Conservation (phyloP, 139 green algal genomes). For the Chlorella sorokiniana region DNA sequence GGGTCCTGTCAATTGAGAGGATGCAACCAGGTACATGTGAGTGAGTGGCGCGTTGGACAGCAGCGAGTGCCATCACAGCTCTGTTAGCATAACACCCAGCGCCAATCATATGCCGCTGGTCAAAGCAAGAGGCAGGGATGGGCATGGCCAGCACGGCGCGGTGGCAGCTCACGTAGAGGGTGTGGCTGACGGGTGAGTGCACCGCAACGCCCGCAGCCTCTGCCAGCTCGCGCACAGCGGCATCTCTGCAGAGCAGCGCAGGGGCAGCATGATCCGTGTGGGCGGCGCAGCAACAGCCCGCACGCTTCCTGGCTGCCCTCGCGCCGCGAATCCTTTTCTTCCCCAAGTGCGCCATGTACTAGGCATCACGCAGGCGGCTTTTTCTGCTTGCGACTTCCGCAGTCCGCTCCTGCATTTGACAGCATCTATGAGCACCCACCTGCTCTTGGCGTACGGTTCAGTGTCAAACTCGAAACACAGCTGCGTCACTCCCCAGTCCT, state of each 20-base stretch:
- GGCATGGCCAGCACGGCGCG: not conserved
- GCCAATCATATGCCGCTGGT: not conserved
- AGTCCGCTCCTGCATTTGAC: no score
- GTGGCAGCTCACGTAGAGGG: slow-evolving; percentile 87
- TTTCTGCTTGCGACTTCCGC: no score
- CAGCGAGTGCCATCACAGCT: no score
- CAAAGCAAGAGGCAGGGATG: not conserved
- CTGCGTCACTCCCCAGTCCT: slow-evolving; percentile 65
- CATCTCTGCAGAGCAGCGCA: slow-evolving; percentile 45
- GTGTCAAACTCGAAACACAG: slow-evolving; percentile 89
- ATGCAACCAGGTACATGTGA: not conserved
- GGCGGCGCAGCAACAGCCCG: not conserved
- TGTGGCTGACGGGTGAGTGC: slow-evolving; percentile 70
- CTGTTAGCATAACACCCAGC: no score
- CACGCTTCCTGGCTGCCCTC: not conserved
- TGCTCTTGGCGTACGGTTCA: slow-evolving; percentile 21
- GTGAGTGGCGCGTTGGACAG: not conserved
- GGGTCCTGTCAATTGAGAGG: slow-evolving; percentile 52
- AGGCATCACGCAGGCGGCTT: no score
- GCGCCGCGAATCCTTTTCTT: no score
- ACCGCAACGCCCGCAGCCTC: slow-evolving; percentile 65
- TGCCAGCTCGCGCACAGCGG: slow-evolving; percentile 45
- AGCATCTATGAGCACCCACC: no score
- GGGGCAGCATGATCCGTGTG: not conserved
- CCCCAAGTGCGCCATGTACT: no score